Conservation (phyloP, 805 yeast species). For the Priceomyces melissophilus region DNA sequence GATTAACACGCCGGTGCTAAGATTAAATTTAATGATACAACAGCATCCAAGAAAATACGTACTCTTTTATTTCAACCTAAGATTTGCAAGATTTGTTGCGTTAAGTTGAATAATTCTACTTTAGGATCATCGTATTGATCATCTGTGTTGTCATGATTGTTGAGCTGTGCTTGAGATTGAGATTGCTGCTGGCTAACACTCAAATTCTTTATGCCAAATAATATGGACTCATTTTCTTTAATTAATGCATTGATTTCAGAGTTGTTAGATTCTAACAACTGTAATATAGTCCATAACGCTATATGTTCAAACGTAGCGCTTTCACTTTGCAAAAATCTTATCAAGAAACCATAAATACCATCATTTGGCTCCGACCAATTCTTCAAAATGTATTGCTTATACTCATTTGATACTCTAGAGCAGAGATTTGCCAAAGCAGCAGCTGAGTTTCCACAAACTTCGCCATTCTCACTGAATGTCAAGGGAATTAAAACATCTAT, state of each 20-base stretch:
- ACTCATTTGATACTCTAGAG: constrained; percentile 77
- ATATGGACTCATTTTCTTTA: constrained; percentile 51
- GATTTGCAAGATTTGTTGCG: constrained; percentile 63
- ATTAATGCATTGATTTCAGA: constrained; percentile 53
- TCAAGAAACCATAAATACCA: constrained; percentile 82
- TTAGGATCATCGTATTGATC: constrained; percentile 59
- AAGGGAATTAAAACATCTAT: constrained; percentile 88
- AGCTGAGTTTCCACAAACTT: constrained; percentile 97
- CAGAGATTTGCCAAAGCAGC: constrained; percentile 96
- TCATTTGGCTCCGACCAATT: constrained; percentile 79
- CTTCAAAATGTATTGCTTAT: constrained; percentile 65
- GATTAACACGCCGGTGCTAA: too few species aligned
- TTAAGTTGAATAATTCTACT: constrained; percentile 60
- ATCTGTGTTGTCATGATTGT: constrained; percentile 18
- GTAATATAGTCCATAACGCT: constrained; percentile 95
- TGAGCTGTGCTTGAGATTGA: constrained; percentile 19
- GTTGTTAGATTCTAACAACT: constrained; percentile 84
- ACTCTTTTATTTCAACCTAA: constrained; percentile 25
- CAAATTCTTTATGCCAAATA: constrained; percentile 51
- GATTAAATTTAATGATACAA: not conserved
- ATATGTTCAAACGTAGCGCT: constrained; percentile 97
- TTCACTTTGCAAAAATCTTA: constrained; percentile 73
- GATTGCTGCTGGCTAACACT: constrained; percentile 37
- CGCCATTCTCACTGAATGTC: constrained; percentile 82
- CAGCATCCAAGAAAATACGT: not conserved